A percentile compares a stretch with the other conserved stretches of the same genome.
Conservation (phyloP, 2,329 filamentous ascomycete genomes). For the Cladosporium halotolerans region DNA sequence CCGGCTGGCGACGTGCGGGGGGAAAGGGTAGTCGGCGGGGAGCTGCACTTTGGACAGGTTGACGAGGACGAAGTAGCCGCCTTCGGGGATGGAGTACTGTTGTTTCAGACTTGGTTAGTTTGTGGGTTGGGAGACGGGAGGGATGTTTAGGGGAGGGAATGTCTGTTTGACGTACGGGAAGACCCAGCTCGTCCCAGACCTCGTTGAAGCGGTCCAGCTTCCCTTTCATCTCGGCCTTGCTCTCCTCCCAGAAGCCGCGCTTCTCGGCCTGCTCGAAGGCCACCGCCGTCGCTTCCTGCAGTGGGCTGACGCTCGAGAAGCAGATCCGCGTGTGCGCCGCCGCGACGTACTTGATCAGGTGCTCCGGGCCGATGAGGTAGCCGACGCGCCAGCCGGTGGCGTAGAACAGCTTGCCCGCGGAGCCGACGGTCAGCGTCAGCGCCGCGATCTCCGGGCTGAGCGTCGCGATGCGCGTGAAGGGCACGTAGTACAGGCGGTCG, state of each 20-base stretch:
- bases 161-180: conserved; percentile 31
- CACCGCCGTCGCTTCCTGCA: conserved; percentile 90
- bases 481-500: conserved; percentile 89
- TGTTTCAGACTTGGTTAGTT: background rate
- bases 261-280: conserved; percentile 87
- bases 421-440: conserved; percentile 87
- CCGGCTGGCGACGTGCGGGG: conserved; percentile 74
- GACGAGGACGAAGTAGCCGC: conserved; percentile 93
- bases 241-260: conserved; percentile 79
- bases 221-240: conserved; percentile 77
- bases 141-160: background rate
- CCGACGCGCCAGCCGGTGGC: conserved; percentile 95
- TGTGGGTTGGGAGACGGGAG: background rate
- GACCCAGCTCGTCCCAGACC: conserved; percentile 42
- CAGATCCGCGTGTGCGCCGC: conserved; percentile 95
- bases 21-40: conserved; percentile 80
- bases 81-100: conserved; percentile 81
- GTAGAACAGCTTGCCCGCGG: conserved; percentile 97
- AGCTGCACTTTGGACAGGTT: conserved; percentile 86
- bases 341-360: conserved; percentile 84
- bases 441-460: conserved; percentile 83
- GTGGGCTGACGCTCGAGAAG: conserved; percentile 85
- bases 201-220: conserved; percentile 86
- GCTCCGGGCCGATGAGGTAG: conserved; percentile 83
- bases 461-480: conserved; percentile 87